Percentiles rank a stretch among this genome's conserved stretches.
Evolutionary conservation across 768 basidiomycete species (phyloP).

Genomic region (Trametes elegans): DNA sequence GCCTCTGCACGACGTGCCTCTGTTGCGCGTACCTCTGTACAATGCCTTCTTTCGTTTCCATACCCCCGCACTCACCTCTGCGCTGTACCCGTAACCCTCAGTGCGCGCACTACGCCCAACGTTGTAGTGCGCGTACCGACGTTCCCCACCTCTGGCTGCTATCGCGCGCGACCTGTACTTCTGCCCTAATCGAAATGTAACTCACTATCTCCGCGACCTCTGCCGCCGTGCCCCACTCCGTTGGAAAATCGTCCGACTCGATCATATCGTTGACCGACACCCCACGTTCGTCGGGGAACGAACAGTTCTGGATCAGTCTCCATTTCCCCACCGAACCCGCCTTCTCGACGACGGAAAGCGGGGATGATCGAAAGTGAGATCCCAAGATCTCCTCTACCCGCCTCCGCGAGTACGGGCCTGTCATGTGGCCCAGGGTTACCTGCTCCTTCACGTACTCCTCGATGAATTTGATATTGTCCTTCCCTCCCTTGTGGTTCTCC

Average conservation of each 20-base stretch:
- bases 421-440: neutral
- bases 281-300: neutral
- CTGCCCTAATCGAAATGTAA: neutral
- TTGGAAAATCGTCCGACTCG: conserved; percentile 5
- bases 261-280: conserved; percentile 5
- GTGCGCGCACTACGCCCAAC: too few species aligned
- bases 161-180: neutral
- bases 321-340: neutral
- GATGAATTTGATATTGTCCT: conserved; percentile 5
- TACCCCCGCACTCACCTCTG: too few species aligned
- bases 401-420: conserved; percentile 1
- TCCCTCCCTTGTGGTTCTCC: neutral
- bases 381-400: neutral
- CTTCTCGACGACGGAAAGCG: conserved; percentile 5
- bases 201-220: conserved; percentile 2
- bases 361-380: conserved; percentile 1
- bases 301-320: conserved; percentile 6
- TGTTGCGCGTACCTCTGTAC: too few species aligned
- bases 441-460: neutral
- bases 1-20: too few species aligned
- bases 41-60: too few species aligned
- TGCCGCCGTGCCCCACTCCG: conserved; percentile 5
- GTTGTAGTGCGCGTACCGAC: too few species aligned
- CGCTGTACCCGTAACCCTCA: too few species aligned
- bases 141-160: too few species aligned